phyloP scores from a whole-genome alignment of 345 rosid species.

The Pistacia integerrima region DNA sequence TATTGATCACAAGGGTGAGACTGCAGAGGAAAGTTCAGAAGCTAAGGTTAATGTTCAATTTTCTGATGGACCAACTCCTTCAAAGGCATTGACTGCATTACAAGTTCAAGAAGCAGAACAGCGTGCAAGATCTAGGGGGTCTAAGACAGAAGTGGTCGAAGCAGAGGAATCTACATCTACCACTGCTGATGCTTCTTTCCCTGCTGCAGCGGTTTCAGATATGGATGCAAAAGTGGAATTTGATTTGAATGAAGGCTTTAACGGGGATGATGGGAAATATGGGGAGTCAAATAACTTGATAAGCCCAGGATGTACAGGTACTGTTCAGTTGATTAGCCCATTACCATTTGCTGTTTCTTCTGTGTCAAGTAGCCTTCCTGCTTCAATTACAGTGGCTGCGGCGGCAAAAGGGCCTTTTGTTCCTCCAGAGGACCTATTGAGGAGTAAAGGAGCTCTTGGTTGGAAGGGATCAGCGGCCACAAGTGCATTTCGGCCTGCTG shows the following conservation, averaged over 20 bases:
- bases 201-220: conserved; percentile 35
- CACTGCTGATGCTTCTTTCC: conserved; percentile 29
- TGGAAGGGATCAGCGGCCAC: conserved; percentile 99
- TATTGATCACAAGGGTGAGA: conserved; percentile 34
- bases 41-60: conserved; percentile 23
- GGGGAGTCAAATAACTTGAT: conserved; percentile 43
- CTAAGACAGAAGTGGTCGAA: conserved; percentile 44
- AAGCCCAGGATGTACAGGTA: conserved; percentile 36
- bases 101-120: conserved; percentile 33
- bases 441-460: conserved; percentile 65
- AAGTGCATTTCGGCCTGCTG: conserved; percentile 94
- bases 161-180: conserved; percentile 44
- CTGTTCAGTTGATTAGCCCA: conserved; percentile 39
- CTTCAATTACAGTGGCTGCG: conserved; percentile 74
- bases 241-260: conserved; percentile 81
- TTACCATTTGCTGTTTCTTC: conserved; percentile 49
- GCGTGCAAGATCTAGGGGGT: conserved; percentile 32
- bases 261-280: conserved; percentile 51
- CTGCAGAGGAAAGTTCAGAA: conserved; percentile 28
- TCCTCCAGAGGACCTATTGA: conserved; percentile 68
- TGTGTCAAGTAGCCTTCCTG: conserved; percentile 46
- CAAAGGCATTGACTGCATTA: conserved; percentile 9
- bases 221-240: conserved; percentile 62
- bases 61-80: conserved; percentile 17
- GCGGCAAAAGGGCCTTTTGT: conserved; percentile 84